Evolutionary conservation across 371 early-diverging fungal species (phyloP).

Genomic region (Saksenaea vasiformis): DNA sequence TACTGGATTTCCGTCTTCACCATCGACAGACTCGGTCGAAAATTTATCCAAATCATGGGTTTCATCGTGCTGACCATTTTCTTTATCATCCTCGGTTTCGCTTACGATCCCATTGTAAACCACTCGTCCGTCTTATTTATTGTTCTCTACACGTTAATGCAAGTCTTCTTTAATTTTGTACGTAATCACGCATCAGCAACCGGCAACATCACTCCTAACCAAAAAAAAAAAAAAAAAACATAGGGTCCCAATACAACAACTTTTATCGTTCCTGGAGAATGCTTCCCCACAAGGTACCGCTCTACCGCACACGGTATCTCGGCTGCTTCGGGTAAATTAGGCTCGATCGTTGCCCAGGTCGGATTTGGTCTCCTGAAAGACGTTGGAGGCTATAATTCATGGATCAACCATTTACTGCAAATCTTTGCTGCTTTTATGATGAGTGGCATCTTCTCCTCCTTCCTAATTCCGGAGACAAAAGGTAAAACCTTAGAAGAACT

Average conservation of each 20-base stretch:
- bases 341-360: constrained; percentile 80
- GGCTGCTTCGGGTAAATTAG: constrained; percentile 85
- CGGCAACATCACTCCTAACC: background rate
- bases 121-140: constrained; percentile 64
- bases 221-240: background rate
- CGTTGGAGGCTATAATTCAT: constrained; percentile 64
- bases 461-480: constrained; percentile 50
- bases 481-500: constrained; percentile 49
- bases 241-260: constrained; percentile 82
- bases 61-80: constrained; percentile 51
- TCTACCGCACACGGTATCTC: constrained; percentile 90
- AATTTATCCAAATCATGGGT: constrained; percentile 80
- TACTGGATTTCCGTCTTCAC: constrained; percentile 82
- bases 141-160: constrained; percentile 73
- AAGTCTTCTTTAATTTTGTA: constrained; percentile 89
- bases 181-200: constrained; percentile 28
- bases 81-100: constrained; percentile 50
- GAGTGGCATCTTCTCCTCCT: constrained; percentile 65
- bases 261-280: constrained; percentile 82
- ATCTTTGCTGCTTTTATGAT: constrained; percentile 81
- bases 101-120: constrained; percentile 49
- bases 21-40: constrained; percentile 84
- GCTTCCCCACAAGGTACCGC: constrained; percentile 85
- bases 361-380: constrained; percentile 76
- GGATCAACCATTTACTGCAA: constrained; percentile 68